Evolutionary conservation across 345 rosid genomes (phyloP).

Genomic region (Viola odorata): DNA sequence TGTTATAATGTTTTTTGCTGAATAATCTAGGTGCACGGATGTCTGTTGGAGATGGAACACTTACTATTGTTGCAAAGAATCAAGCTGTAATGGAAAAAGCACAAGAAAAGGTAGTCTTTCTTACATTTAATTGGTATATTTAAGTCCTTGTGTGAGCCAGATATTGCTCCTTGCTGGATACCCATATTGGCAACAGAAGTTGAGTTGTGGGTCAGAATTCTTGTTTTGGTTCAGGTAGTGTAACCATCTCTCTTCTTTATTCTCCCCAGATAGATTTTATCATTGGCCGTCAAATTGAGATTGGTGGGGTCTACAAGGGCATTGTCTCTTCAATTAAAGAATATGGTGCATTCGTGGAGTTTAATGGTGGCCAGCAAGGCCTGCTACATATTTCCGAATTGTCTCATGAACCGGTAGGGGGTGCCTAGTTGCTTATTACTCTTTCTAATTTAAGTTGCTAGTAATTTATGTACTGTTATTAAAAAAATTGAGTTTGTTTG

Average conservation of each 20-base stretch:
- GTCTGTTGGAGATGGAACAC: conserved; percentile 66
- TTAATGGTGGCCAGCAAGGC: conserved; percentile 21
- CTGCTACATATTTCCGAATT: conserved; percentile 88
- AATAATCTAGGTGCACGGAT: conserved; percentile 66
- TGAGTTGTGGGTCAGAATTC: background rate
- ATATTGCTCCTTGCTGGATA: background rate
- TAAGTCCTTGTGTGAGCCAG: background rate
- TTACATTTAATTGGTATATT: background rate
- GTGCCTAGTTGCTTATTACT: background rate
- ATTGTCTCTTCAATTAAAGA: conserved; percentile 74
- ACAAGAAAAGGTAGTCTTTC: conserved; percentile 55
- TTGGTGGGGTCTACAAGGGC: conserved; percentile 89
- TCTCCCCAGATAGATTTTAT: conserved; percentile 61
- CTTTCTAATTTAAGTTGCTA: too few relatives aligned
- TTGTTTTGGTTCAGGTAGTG: background rate
- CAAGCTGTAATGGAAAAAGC: conserved; percentile 69
- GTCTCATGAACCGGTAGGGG: conserved; percentile 80
- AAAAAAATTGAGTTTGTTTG: too few relatives aligned
- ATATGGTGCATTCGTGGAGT: conserved; percentile 56
- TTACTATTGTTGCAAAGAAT: conserved; percentile 80
- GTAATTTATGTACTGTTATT: too few relatives aligned
- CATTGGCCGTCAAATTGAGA: conserved; percentile 71
- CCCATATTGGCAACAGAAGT: background rate
- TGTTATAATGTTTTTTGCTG: background rate
- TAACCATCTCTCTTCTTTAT: conserved; percentile 19